Evolutionary conservation across 1,139 yeast species (phyloP).

Genomic region (Hansenula sp.): DNA sequence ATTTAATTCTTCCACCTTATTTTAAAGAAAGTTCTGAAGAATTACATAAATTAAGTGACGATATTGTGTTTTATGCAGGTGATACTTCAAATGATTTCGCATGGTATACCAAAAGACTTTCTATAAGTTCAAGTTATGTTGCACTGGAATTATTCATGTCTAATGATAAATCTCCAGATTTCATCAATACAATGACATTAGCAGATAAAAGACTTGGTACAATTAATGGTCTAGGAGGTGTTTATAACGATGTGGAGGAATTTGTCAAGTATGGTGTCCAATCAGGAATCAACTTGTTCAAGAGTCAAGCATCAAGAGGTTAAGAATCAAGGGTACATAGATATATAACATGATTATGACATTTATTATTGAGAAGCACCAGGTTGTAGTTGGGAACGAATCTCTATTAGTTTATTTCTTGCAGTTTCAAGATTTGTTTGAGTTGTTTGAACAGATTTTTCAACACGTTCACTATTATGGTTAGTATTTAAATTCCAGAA

Average conservation of each 20-base stretch:
- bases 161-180: slow-evolving; percentile 61
- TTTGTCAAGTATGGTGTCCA: slow-evolving; percentile 72
- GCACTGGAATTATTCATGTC: slow-evolving; percentile 77
- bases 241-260: slow-evolving; percentile 62
- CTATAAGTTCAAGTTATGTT: slow-evolving; percentile 66
- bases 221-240: slow-evolving; percentile 50
- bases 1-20: slow-evolving; percentile 30
- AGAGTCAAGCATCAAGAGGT: slow-evolving; percentile 67
- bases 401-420: slow-evolving; percentile 43
- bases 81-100: slow-evolving; percentile 82
- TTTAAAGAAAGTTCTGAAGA: slow-evolving; percentile 42
- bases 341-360: background rate
- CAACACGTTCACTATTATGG: slow-evolving; percentile 44
- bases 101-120: slow-evolving; percentile 87
- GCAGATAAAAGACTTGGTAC: slow-evolving; percentile 58
- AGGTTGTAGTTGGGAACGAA: slow-evolving; percentile 31
- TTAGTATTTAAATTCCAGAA: slow-evolving; percentile 2
- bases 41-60: slow-evolving; percentile 75
- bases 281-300: slow-evolving; percentile 61
- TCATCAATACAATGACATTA: slow-evolving; percentile 54
- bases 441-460: slow-evolving; percentile 46
- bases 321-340: slow-evolving; percentile 21
- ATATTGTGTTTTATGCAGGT: slow-evolving; percentile 74
- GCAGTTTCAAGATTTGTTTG: slow-evolving; percentile 47
- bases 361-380: slow-evolving; percentile 2